Evolutionary conservation across 495 filamentous ascomycete species (phyloP).

Genomic region (Ramalina peruviana): DNA sequence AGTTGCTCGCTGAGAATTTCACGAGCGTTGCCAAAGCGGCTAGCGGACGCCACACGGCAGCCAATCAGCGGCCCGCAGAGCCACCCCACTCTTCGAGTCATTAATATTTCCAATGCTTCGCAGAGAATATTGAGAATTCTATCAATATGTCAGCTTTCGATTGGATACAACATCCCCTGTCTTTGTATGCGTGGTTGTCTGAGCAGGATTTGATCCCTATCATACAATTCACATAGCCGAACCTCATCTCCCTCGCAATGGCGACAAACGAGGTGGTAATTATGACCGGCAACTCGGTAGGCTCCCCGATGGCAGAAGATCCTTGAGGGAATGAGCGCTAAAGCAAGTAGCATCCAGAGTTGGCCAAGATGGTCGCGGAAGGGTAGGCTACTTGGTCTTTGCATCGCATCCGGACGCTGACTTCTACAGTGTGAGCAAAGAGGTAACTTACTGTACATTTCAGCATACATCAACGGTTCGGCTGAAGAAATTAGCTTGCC

Average conservation of each 20-base stretch:
- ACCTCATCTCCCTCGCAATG: background rate
- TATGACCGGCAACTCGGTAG: slow-evolving; percentile 2
- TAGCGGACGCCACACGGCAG: no score
- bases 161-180: no score
- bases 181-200: no score
- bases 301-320: background rate
- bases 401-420: slow-evolving; percentile 6
- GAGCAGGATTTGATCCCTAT: no score
- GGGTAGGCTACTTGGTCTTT: slow-evolving; percentile 40
- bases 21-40: no score
- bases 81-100: no score
- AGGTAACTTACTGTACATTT: slow-evolving; percentile 34
- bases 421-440: slow-evolving; percentile 65
- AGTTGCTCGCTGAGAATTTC: no score
- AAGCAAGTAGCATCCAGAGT: slow-evolving; percentile 79
- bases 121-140: no score
- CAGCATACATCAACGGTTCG: background rate
- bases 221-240: no score
- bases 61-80: no score
- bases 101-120: no score
- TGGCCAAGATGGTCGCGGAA: slow-evolving; percentile 81
- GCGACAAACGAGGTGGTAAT: slow-evolving; percentile 3
- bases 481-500: slow-evolving; percentile 17
- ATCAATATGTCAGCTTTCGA: no score
- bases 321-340: background rate